These are phyloP conservation scores for Xerocomellus intermedius DNA, from an alignment of 768 basidiomycete species.

Conservation along the genomic window DNA sequence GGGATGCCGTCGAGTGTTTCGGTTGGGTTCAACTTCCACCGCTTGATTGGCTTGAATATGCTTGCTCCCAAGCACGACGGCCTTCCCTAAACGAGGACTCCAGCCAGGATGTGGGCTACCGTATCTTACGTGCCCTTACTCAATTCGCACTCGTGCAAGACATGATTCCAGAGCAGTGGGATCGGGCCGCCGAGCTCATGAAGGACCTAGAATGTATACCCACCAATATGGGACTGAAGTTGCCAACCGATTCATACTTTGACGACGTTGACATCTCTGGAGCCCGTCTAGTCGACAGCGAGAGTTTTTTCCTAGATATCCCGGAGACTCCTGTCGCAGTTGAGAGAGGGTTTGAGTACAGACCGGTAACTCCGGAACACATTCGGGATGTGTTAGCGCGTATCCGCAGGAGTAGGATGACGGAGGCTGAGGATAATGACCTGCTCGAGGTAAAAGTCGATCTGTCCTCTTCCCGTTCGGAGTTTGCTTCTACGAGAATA, in stretches of 20 bases:
- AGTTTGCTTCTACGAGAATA: no score
- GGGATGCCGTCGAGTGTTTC: slow-evolving; percentile 44
- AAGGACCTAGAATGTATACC: slow-evolving; percentile 61
- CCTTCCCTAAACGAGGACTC: slow-evolving; percentile 14
- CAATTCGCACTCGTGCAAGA: slow-evolving; percentile 78
- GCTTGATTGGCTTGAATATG: slow-evolving; percentile 66
- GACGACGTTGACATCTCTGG: slow-evolving; percentile 77
- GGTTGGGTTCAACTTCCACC: slow-evolving; percentile 75
- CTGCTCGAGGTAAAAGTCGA: no score
- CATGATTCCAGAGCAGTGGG: slow-evolving; percentile 52
- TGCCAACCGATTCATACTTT: slow-evolving; percentile 76
- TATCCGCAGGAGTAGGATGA: no score
- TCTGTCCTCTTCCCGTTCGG: no score
- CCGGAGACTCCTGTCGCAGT: not conserved
- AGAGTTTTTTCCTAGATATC: not conserved
- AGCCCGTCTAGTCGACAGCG: slow-evolving; percentile 11
- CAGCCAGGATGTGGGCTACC: slow-evolving; percentile 41
- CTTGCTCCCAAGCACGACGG: slow-evolving; percentile 41
- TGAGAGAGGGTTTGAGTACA: not conserved
- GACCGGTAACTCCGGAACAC: not conserved
- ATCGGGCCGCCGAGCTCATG: slow-evolving; percentile 47
- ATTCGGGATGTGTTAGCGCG: not conserved
- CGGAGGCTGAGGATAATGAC: no score
- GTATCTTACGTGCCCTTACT: slow-evolving; percentile 55
- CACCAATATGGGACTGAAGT: slow-evolving; percentile 68